Percentiles rank a stretch among this genome's conserved stretches.
Conservation (phyloP, 192 early-diverging fungal species). For the Rhizoclosmatium globosum region DNA sequence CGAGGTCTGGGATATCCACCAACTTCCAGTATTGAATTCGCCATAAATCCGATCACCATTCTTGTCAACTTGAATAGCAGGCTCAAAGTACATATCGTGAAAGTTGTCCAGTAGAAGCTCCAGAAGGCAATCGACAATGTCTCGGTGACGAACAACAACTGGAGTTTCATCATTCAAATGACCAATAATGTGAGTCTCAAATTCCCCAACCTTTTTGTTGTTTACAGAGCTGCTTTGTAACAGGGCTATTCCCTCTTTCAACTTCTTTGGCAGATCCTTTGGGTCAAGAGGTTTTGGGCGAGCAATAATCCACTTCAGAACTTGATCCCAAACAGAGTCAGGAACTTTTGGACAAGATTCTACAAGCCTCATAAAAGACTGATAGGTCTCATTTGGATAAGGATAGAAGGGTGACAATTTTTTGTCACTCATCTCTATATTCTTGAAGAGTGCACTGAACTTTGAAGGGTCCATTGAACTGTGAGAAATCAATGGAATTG, state of each 20-base stretch:
- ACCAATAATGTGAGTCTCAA: not conserved
- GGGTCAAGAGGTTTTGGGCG: not conserved
- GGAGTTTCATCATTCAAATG: not conserved
- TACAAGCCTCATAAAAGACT: not conserved
- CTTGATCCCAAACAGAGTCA: not conserved
- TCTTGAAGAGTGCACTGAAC: not conserved
- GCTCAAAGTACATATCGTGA: not conserved
- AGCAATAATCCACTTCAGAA: not conserved
- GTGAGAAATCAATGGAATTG: not conserved
- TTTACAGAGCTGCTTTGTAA: not conserved
- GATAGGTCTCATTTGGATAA: slow-evolving; percentile 3
- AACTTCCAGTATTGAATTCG: slow-evolving; percentile 11
- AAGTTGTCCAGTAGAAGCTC: not conserved
- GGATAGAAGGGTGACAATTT: not conserved
- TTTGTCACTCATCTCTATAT: not conserved
- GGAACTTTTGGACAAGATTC: not conserved
- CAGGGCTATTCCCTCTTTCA: not conserved
- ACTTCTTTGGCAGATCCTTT: not conserved
- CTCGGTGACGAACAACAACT: not conserved
- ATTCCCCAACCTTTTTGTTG: not conserved
- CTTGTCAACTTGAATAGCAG: not conserved
- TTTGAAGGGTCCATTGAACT: not conserved
- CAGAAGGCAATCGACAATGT: not conserved
- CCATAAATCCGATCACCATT: not conserved
- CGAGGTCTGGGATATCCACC: not conserved